phyloP scores from a whole-genome alignment of 164 flowering plant genomes.

The Protea cynaroides region DNA sequence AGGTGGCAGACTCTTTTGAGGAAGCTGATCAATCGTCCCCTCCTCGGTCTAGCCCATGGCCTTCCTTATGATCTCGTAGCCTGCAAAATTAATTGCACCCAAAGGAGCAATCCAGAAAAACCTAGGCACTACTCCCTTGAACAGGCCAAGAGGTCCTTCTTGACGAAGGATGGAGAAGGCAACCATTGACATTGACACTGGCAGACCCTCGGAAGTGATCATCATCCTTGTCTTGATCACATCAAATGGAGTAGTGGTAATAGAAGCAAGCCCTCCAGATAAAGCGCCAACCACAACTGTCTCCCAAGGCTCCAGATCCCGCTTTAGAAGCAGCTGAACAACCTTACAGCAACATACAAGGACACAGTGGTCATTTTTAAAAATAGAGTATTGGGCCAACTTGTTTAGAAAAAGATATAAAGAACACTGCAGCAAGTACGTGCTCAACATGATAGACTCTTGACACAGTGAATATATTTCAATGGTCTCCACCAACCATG shows the following conservation, averaged over 20 bases:
- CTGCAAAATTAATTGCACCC: conserved; percentile 99
- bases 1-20: conserved; percentile 36
- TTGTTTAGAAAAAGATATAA: no score
- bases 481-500: no score
- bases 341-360: conserved; percentile 26
- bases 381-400: no score
- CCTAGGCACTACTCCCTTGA: conserved; percentile 93
- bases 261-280: conserved; percentile 94
- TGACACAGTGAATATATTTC: no score
- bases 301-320: conserved; percentile 97
- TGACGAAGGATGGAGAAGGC: conserved; percentile 76
- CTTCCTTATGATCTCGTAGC: conserved; percentile 88
- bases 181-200: conserved; percentile 63
- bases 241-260: conserved; percentile 93
- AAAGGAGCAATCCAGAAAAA: conserved; percentile 99
- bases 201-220: conserved; percentile 81
- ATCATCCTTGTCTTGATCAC: conserved; percentile 97
- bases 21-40: conserved; percentile 19
- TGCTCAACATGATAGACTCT: no score
- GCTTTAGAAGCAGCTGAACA: conserved; percentile 53
- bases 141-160: conserved; percentile 91
- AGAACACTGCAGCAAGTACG: no score
- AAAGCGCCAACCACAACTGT: conserved; percentile 83
- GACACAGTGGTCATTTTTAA: background rate
- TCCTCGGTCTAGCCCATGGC: conserved; percentile 72